These are phyloP conservation scores for Fragaria iinumae DNA, from an alignment of 306 rosid species.

Conservation along the genomic window DNA sequence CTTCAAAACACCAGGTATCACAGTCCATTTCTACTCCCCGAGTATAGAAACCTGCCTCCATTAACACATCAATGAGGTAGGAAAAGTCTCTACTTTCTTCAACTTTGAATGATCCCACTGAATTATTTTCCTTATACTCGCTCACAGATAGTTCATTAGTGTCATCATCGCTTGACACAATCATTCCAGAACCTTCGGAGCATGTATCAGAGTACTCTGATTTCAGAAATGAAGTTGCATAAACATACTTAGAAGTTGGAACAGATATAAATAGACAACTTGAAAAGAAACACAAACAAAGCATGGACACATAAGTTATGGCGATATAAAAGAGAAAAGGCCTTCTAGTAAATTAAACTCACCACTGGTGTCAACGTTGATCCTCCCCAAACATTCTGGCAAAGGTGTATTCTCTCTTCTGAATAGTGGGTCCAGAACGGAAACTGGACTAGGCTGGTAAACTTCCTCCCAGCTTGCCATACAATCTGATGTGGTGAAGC, in stretches of 20 bases:
- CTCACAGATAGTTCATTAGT: conserved; percentile 35
- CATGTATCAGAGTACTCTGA: conserved; percentile 54
- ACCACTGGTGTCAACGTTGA: conserved; percentile 44
- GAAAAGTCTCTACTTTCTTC: conserved; percentile 74
- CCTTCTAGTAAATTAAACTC: conserved; percentile 10
- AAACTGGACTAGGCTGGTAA: conserved; percentile 67
- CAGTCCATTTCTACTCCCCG: conserved; percentile 37
- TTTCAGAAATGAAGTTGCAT: conserved; percentile 33
- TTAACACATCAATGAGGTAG: conserved; percentile 69
- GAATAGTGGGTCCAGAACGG: conserved; percentile 63
- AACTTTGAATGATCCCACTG: conserved; percentile 35
- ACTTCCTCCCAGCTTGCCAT: conserved; percentile 40
- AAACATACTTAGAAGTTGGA: conserved; percentile 3
- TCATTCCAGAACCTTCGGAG: conserved; percentile 55
- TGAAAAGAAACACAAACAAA: conserved; percentile 4
- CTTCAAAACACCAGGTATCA: conserved; percentile 45
- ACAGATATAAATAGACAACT: conserved; percentile 1
- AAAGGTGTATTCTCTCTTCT: conserved; percentile 32
- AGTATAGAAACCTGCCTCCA: conserved; percentile 45
- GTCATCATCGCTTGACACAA: conserved; percentile 81
- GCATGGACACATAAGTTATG: conserved; percentile 13
- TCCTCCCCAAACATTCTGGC: conserved; percentile 28
- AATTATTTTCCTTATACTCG: conserved; percentile 29
- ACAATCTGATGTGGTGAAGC: conserved; percentile 37
- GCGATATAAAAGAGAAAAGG: not conserved